phyloP scores from a whole-genome alignment of 2,329 filamentous ascomycete genomes.

The Hypoxylon sp. region DNA sequence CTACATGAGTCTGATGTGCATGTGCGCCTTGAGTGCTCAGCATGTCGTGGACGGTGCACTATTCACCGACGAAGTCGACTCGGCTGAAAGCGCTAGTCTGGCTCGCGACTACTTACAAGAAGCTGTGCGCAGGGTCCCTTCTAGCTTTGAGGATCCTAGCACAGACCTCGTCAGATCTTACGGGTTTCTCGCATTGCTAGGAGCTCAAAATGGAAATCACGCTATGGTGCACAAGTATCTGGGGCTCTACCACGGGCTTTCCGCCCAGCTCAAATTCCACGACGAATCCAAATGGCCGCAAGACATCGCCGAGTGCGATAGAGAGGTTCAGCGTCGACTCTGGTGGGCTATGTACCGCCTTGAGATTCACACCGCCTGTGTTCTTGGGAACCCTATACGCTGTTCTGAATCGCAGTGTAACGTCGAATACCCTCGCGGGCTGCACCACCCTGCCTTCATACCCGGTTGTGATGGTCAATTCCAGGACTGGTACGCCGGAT shows the following conservation, averaged over 20 bases:
- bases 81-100: slow-evolving; percentile 1
- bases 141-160: background rate
- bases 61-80: slow-evolving; percentile 4
- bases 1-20: slow-evolving; percentile 8
- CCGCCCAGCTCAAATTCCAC: background rate
- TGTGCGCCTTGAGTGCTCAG: slow-evolving; percentile 4
- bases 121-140: background rate
- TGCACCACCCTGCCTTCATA: slow-evolving; percentile 1
- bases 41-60: slow-evolving; percentile 2
- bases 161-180: slow-evolving; percentile 4
- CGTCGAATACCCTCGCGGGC: slow-evolving; percentile 2
- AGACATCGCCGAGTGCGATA: background rate
- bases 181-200: background rate
- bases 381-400: background rate
- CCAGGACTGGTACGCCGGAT: background rate
- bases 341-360: slow-evolving; percentile 6
- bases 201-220: slow-evolving; percentile 1
- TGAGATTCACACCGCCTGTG: slow-evolving; percentile 1
- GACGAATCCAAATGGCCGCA: background rate
- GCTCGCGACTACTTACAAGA: slow-evolving; percentile 6
- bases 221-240: slow-evolving; percentile 2
- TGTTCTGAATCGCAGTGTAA: slow-evolving; percentile 3
- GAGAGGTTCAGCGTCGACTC: slow-evolving; percentile 1
- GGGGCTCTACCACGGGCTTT: background rate
- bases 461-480: slow-evolving; percentile 5